Evolutionary conservation across 1,284 basidiomycete species (phyloP), one percentile per base, ranked within the genome.

Genomic region (Ceratobasidium sp.): DNA sequence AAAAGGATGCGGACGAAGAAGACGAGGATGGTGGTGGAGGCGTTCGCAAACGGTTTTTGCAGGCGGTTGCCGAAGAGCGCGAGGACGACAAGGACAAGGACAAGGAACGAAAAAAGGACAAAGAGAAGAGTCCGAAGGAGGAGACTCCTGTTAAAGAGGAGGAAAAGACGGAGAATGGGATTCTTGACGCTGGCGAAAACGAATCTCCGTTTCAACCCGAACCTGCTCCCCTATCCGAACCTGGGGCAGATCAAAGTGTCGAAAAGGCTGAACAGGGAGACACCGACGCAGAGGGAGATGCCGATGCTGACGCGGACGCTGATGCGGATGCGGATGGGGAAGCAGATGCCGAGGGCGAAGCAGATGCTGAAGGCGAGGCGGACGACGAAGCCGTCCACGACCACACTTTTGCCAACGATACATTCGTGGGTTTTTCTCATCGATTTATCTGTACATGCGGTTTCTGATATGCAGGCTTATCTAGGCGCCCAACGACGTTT

Each of bases 1-100:
- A 45, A 32, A 72, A 26, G 74, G 73, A 39, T 41, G 64, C 67
- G 18, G 65, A 53, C 23, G 75, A 74, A 6, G 61, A 46, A 16
- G 74, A 73, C 26, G 73, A 73, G 26, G 62, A 73, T 57, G 21
- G 23, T n/a, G n/a, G n/a, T 28, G 48, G 73, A 67, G 48, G 62
- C 21, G 62, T 48, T 46, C 14, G 74, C 48, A 52, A 72, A 43
- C 28, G 57, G 26, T 18, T 55, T 23, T 28, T 32, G 26, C 48
- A 61, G 55, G 76, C 72, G 28, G 57, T 32, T 21, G 36, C 45
- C n/a, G 61, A 64, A 14, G 62, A 57, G 28, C 59, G 64, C 3
- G 58, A 74, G 16, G 71, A 75, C 2, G 69, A 55, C 1, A 72
- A 74, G 12, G 76, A 64, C 18, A 71, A 73, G 18, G 75, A 74